Evolutionary conservation across 1,139 yeast genomes (phyloP).

Genomic region (Eremothecium sinecaudum): DNA sequence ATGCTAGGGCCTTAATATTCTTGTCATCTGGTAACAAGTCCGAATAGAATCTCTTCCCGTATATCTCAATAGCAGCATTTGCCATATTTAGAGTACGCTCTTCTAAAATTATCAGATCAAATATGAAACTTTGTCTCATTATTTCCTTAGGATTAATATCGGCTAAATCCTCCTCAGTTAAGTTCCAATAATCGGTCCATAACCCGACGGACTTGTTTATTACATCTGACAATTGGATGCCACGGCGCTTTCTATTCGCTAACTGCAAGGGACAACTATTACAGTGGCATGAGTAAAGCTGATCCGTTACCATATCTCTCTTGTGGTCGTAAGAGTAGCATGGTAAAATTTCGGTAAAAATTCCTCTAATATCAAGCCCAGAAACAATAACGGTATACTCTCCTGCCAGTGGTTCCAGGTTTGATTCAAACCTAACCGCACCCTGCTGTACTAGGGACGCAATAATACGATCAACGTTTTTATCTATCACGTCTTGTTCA

Average conservation of each 20-base stretch:
- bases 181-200: conserved; percentile 73
- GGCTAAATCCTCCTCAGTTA: conserved; percentile 48
- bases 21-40: conserved; percentile 40
- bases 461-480: conserved; percentile 39
- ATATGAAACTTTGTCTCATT: conserved; percentile 65
- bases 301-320: conserved; percentile 10
- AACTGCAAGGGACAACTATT: conserved; percentile 28
- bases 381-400: conserved; percentile 28
- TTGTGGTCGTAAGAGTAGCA: conserved; percentile 27
- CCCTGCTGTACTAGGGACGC: conserved; percentile 38
- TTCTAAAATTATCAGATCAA: conserved; percentile 67
- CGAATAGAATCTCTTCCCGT: conserved; percentile 40
- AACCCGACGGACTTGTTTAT: conserved; percentile 35
- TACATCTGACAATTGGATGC: conserved; percentile 29
- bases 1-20: conserved; percentile 51
- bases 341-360: conserved; percentile 36
- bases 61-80: conserved; percentile 50
- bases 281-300: conserved; percentile 19
- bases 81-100: conserved; percentile 68
- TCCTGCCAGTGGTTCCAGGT: conserved; percentile 8
- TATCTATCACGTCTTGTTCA: conserved; percentile 30
- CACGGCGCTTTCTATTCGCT: conserved; percentile 25
- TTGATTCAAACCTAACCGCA: conserved; percentile 37
- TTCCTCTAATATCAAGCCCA: conserved; percentile 35
- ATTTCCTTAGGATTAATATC: conserved; percentile 47